These are phyloP conservation scores for Monosporascus sp. DNA, from an alignment of 2,329 filamentous ascomycete genomes.

Conservation along the genomic window DNA sequence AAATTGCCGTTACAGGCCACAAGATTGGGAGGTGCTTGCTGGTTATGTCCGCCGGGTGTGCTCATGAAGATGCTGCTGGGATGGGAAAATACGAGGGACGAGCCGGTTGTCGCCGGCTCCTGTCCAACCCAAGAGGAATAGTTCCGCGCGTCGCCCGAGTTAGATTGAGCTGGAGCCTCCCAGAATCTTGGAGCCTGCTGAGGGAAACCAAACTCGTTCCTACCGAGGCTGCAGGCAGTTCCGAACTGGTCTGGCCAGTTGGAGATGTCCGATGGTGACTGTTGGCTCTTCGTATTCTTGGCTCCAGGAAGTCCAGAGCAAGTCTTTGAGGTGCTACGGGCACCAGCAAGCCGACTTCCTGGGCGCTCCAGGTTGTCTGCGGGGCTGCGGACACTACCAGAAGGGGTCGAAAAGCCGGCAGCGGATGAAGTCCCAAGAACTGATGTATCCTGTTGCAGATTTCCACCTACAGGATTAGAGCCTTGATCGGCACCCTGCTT, in stretches of 20 bases:
- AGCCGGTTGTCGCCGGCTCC: slow-evolving; percentile 14
- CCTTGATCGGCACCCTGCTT: slow-evolving; percentile 6
- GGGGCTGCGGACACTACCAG: slow-evolving; percentile 3
- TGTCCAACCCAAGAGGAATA: slow-evolving; percentile 13
- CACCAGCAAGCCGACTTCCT: slow-evolving; percentile 6
- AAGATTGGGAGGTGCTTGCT: slow-evolving; percentile 10
- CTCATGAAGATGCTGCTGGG: slow-evolving; percentile 46
- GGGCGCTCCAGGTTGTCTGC: slow-evolving; percentile 13
- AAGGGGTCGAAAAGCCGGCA: slow-evolving; percentile 3
- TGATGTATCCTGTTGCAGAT: slow-evolving; percentile 8
- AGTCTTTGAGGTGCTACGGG: slow-evolving; percentile 8
- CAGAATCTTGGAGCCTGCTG: slow-evolving; percentile 3
- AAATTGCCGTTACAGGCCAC: slow-evolving; percentile 21
- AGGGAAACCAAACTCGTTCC: slow-evolving; percentile 7
- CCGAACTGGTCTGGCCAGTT: neutral
- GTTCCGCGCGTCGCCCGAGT: slow-evolving; percentile 9
- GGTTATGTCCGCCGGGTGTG: slow-evolving; percentile 29
- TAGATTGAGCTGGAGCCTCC: neutral
- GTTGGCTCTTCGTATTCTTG: slow-evolving; percentile 4
- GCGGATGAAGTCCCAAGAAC: slow-evolving; percentile 4
- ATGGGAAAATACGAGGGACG: slow-evolving; percentile 38
- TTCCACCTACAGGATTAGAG: slow-evolving; percentile 3
- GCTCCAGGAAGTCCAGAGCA: slow-evolving; percentile 9
- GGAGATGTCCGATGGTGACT: neutral
- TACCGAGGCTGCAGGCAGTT: slow-evolving; percentile 4